Evolutionary conservation across 2,329 filamentous ascomycete species (phyloP), one percentile per base, ranked within the genome.

Genomic region (Fusarium sulawesiense): DNA sequence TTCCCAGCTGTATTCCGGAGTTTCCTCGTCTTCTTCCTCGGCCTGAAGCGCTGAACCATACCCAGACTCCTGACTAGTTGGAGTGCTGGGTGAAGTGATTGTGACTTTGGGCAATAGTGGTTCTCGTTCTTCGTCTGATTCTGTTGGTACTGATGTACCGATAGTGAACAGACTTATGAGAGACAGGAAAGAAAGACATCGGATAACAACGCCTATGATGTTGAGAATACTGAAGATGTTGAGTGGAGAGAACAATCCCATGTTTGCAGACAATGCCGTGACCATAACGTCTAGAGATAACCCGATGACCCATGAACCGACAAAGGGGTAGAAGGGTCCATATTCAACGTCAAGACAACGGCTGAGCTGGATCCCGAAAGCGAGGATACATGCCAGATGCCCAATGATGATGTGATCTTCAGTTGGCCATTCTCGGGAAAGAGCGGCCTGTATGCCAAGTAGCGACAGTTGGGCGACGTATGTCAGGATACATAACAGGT

Each of bases 321-420:
- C 86, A 66, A 88, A 89, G 0, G 90, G 88, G 70, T 90, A 88
- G 84, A 88, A 90, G 12, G 88, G 83, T 4, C 84, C 82, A 54
- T 83, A 81, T 30, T 81, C 76, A 20, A 82, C 80, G 55, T 88
- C 85, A 4, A 83, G 79, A 16, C 92, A 81, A 21, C 83, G 83
- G 42, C 86, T 82, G 62, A 89, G 80, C 70, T 91, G 83, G 16
- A 90, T 84, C 6, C 87, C 85, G 77, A 90, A 93, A n/a, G 88
- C 82, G 29, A 92, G 78, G 47, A 89, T 82, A 57, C 88, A 91
- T 2, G 89, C 87, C 27, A 92, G 79, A 40, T 87, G 80, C 56
- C 88, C 87, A 56, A 92, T 84, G 65, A 85, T 81, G 41, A 82
- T 78, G 70, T 87, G 81, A 54, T 86, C 83, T 23, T 84, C 80